Percentiles rank a stretch among this genome's conserved stretches.
Evolutionary conservation across 345 rosid genomes (phyloP).

Genomic region (Hirschfeldia incana): DNA sequence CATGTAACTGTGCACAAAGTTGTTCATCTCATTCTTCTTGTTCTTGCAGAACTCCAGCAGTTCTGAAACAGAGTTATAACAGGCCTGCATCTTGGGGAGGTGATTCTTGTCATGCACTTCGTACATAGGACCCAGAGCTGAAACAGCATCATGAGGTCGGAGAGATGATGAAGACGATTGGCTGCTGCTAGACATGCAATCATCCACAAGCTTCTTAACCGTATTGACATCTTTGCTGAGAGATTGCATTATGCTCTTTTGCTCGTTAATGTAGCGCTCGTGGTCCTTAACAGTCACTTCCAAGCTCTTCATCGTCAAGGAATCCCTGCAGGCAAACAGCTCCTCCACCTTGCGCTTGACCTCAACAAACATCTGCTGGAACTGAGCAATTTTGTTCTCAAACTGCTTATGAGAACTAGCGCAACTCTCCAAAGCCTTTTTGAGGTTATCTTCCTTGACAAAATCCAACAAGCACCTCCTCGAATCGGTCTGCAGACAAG

Average conservation of each 20-base stretch:
- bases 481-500: slow-evolving; percentile 56
- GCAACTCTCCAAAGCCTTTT: slow-evolving; percentile 69
- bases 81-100: slow-evolving; percentile 78
- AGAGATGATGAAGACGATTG: slow-evolving; percentile 85
- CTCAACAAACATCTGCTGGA: slow-evolving; percentile 78
- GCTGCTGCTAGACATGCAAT: slow-evolving; percentile 66
- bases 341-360: slow-evolving; percentile 75
- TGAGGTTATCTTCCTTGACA: slow-evolving; percentile 81
- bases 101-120: slow-evolving; percentile 94
- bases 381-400: slow-evolving; percentile 82
- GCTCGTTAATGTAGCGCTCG: slow-evolving; percentile 63
- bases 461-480: slow-evolving; percentile 73
- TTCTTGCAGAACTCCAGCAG: slow-evolving; percentile 72
- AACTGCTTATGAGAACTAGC: slow-evolving; percentile 77
- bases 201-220: slow-evolving; percentile 93
- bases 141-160: slow-evolving; percentile 98
- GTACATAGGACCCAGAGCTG: slow-evolving; percentile 99
- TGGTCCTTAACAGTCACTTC: slow-evolving; percentile 69
- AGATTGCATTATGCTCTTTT: slow-evolving; percentile 91
- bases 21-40: slow-evolving; percentile 90
- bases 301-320: slow-evolving; percentile 53
- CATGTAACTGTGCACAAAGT: slow-evolving; percentile 77
- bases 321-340: slow-evolving; percentile 56
- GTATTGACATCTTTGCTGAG: slow-evolving; percentile 95
- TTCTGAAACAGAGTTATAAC: slow-evolving; percentile 57